Conservation (phyloP, 306 rosid species). For the Hippophae gyantsensis region DNA sequence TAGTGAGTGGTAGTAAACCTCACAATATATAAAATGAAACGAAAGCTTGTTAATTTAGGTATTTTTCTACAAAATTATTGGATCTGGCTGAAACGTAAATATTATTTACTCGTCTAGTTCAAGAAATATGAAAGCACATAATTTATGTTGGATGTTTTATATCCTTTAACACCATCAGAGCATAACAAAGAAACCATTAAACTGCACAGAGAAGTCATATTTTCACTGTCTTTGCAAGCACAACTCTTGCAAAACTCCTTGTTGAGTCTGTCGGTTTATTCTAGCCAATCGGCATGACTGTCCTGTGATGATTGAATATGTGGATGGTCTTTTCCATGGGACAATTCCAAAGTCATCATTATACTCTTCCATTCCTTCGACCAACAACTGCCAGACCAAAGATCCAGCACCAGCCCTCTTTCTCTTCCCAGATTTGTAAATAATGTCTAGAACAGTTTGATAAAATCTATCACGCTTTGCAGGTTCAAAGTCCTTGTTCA, state of each 20-base stretch:
- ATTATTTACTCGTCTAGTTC: no score
- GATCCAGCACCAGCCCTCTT: conserved; percentile 15
- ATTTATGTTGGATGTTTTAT: no score
- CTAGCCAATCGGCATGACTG: conserved; percentile 14
- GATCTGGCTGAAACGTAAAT: no score
- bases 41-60: no score
- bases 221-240: conserved; percentile 3
- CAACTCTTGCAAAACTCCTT: neutral
- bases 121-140: no score
- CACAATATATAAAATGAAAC: no score
- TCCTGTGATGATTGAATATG: conserved; percentile 7
- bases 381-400: conserved; percentile 18
- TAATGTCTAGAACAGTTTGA: conserved; percentile 4
- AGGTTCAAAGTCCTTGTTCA: neutral
- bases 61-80: no score
- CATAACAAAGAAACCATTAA: no score
- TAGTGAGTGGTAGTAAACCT: no score
- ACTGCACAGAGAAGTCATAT: neutral
- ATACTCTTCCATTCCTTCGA: conserved; percentile 18
- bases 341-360: conserved; percentile 13
- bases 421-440: conserved; percentile 14
- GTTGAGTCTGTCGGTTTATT: neutral
- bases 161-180: no score
- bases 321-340: conserved; percentile 8
- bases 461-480: neutral